phyloP scores from a whole-genome alignment of 2,329 filamentous ascomycete species.

The Salinomyces thailandicus region DNA sequence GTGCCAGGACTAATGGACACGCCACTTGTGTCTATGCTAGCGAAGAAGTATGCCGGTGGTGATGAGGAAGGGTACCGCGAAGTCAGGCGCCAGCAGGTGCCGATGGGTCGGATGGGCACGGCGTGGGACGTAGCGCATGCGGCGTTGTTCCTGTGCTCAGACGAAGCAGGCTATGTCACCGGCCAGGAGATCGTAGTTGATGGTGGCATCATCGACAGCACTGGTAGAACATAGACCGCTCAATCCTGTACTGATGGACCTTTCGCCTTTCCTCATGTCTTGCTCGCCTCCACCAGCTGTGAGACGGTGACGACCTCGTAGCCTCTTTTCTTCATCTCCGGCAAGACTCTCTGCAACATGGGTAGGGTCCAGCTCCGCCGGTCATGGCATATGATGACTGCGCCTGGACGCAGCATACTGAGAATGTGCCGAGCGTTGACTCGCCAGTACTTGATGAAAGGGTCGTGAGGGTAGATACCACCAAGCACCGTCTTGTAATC shows the following conservation, averaged over 20 bases:
- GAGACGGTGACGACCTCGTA: constrained; percentile 64
- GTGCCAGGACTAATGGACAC: constrained; percentile 49
- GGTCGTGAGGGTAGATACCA: constrained; percentile 80
- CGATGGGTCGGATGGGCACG: constrained; percentile 52
- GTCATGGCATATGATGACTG: constrained; percentile 80
- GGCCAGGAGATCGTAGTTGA: constrained; percentile 40
- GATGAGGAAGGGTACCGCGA: constrained; percentile 42
- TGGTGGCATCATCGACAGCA: constrained; percentile 12
- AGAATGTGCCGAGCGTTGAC: constrained; percentile 70
- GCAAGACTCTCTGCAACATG: constrained; percentile 64
- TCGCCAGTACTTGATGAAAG: constrained; percentile 61
- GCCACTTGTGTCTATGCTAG: constrained; percentile 38
- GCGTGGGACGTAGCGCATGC: constrained; percentile 51
- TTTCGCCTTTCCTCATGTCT: background rate
- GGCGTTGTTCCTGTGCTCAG: constrained; percentile 47
- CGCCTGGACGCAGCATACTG: constrained; percentile 66
- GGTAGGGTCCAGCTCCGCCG: constrained; percentile 69
- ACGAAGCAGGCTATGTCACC: constrained; percentile 51
- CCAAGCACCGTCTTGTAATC: constrained; percentile 69
- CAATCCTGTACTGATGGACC: background rate
- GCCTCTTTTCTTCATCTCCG: constrained; percentile 57
- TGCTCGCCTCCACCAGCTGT: constrained; percentile 43
- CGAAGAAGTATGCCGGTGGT: constrained; percentile 35
- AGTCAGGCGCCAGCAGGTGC: constrained; percentile 46
- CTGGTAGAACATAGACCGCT: constrained; percentile 2